These are phyloP conservation scores for Aspergillus tubingensis DNA, from an alignment of 2,329 filamentous ascomycete species.

Conservation along the genomic window DNA sequence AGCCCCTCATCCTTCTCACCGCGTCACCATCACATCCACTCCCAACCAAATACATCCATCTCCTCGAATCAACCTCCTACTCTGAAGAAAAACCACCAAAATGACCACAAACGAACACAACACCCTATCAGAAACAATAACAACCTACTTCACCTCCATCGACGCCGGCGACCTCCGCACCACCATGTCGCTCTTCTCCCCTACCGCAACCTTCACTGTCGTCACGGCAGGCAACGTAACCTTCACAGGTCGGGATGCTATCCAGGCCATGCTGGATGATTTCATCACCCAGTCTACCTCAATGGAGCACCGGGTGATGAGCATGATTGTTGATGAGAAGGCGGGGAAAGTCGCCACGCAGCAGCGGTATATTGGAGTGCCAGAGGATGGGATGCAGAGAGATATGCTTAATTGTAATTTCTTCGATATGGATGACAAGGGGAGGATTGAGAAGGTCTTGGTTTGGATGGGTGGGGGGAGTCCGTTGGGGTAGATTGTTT, in stretches of 20 bases:
- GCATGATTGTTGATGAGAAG: slow-evolving; percentile 8
- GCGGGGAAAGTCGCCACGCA: slow-evolving; percentile 7
- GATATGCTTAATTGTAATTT: slow-evolving; percentile 15
- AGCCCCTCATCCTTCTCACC: background rate
- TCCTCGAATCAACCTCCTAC: background rate
- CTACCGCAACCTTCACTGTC: slow-evolving; percentile 9
- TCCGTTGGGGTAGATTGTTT: background rate
- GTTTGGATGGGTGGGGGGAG: slow-evolving; percentile 13
- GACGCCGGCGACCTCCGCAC: background rate
- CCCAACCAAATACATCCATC: background rate
- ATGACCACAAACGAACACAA: background rate
- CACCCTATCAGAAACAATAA: background rate
- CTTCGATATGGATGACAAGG: slow-evolving; percentile 8
- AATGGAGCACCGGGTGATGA: slow-evolving; percentile 4
- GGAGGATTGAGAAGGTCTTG: background rate
- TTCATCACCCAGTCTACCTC: background rate
- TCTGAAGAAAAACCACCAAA: background rate
- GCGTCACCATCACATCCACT: no score
- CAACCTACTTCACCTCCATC: slow-evolving; percentile 4
- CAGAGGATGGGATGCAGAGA: background rate
- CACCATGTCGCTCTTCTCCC: slow-evolving; percentile 2
- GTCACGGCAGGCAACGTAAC: slow-evolving; percentile 4
- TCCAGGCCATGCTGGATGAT: background rate
- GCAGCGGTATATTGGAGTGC: slow-evolving; percentile 2
- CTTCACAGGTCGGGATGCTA: background rate